A percentile compares a stretch with the other conserved stretches of the same genome.
These are phyloP conservation scores for Carnegiea gigantea DNA, from an alignment of 179 eudicot species.

Conservation along the genomic window DNA sequence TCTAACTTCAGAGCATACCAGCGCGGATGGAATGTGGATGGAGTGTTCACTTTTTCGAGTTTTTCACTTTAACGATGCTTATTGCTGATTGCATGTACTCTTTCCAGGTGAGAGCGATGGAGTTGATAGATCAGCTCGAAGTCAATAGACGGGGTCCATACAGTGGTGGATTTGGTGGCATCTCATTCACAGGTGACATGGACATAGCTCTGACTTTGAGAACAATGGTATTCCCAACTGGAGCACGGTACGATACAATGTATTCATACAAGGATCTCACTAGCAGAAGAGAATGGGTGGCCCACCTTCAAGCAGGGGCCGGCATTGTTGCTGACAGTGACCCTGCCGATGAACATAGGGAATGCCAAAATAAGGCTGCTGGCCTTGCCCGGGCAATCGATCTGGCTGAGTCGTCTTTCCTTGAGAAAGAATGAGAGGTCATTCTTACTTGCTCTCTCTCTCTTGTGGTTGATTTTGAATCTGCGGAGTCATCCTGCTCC, in stretches of 20 bases:
- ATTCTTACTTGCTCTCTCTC: background rate
- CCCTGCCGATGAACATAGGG: constrained; percentile 49
- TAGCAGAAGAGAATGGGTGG: constrained; percentile 48
- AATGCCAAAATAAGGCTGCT: constrained; percentile 59
- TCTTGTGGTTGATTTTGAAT: background rate
- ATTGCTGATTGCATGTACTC: background rate
- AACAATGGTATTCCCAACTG: constrained; percentile 50
- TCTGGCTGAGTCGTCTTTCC: constrained; percentile 50
- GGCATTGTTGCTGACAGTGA: constrained; percentile 57
- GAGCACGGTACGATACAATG: constrained; percentile 43
- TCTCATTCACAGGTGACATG: constrained; percentile 56
- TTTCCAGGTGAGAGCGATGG: constrained; percentile 54
- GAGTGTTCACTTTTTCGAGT: background rate
- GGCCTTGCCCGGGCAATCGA: constrained; percentile 56
- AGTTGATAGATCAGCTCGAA: constrained; percentile 48
- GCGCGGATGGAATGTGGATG: background rate
- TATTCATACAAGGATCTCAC: constrained; percentile 41
- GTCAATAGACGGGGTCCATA: constrained; percentile 55
- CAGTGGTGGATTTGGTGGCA: constrained; percentile 60
- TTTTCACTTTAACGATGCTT: background rate
- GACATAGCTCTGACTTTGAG: constrained; percentile 54
- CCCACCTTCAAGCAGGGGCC: constrained; percentile 52
- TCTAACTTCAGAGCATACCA: background rate
- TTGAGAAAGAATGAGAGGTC: constrained; percentile 27
- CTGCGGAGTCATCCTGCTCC: background rate